These are phyloP conservation scores for Pyrenopolyporus hunteri DNA, from an alignment of 495 filamentous ascomycete species.

Conservation along the genomic window DNA sequence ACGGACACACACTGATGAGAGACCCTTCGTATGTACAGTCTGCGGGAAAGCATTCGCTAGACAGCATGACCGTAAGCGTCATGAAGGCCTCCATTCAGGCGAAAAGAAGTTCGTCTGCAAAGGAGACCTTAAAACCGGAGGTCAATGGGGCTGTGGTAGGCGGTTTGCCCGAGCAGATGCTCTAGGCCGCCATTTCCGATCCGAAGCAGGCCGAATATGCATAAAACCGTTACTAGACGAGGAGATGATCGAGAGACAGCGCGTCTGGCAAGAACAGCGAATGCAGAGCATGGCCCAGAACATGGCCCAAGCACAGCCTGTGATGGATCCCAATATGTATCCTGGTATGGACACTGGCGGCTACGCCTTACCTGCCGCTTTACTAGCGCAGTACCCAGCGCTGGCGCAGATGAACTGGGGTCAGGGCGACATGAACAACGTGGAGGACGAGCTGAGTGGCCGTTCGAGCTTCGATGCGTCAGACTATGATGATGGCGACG, in stretches of 20 bases:
- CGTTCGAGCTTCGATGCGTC: conserved; percentile 90
- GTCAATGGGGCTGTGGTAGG: conserved; percentile 90
- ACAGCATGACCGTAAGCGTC: conserved; percentile 91
- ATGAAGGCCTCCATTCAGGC: conserved; percentile 88
- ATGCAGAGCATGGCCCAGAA: conserved; percentile 58
- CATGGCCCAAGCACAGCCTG: conserved; percentile 57
- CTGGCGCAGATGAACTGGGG: conserved; percentile 85
- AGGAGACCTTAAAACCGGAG: conserved; percentile 80
- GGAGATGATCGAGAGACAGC: conserved; percentile 78
- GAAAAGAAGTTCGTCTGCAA: conserved; percentile 98
- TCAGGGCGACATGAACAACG: conserved; percentile 59
- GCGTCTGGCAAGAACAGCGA: conserved; percentile 68
- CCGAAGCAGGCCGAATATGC: conserved; percentile 92
- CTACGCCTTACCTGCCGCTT: conserved; percentile 80
- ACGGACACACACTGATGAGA: conserved; percentile 89
- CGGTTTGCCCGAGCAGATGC: conserved; percentile 96
- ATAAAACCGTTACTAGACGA: conserved; percentile 95
- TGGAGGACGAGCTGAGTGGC: conserved; percentile 78
- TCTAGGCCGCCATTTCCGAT: conserved; percentile 93
- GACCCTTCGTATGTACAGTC: conserved; percentile 93
- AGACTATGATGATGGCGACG: conserved; percentile 69
- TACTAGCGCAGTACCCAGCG: conserved; percentile 90
- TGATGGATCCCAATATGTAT: conserved; percentile 54
- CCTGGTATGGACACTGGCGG: conserved; percentile 60
- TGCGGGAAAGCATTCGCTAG: conserved; percentile 96